phyloP scores from a whole-genome alignment of 371 early-diverging fungal species.

The Apophysomyces sp. region DNA sequence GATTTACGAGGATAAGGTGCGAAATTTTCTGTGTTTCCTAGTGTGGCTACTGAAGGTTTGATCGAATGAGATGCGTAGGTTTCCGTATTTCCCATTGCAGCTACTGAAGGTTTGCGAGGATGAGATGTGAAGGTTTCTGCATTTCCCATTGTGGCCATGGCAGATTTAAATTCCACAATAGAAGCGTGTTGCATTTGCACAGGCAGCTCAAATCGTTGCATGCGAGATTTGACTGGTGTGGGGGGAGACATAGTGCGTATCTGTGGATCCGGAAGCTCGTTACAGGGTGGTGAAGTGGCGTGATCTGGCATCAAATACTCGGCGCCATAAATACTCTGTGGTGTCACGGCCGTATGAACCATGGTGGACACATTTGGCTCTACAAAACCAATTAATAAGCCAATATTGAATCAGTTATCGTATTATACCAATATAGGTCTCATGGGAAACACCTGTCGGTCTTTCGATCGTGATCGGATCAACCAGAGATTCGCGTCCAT shows the following conservation, averaged over 20 bases:
- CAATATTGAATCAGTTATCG: too few relatives aligned
- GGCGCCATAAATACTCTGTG: constrained; percentile 21
- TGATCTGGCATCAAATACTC: constrained; percentile 7
- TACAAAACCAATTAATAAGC: neutral
- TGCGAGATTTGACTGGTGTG: constrained; percentile 6
- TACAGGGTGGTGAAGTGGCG: constrained; percentile 10
- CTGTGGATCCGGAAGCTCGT: constrained; percentile 17
- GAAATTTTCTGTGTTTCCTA: too few relatives aligned
- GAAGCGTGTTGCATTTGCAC: constrained; percentile 20
- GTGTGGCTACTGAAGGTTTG: neutral
- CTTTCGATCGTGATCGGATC: constrained; percentile 17
- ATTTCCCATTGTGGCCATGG: neutral
- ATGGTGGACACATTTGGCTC: constrained; percentile 23
- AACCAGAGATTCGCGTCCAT: constrained; percentile 25
- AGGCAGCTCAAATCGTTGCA: constrained; percentile 13
- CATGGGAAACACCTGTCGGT: constrained; percentile 11
- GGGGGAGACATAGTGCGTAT: constrained; percentile 18
- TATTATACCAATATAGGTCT: constrained; percentile 31
- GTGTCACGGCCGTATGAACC: constrained; percentile 20
- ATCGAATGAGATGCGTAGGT: too few relatives aligned
- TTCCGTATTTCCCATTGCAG: too few relatives aligned
- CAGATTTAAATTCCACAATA: neutral
- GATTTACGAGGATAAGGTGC: too few relatives aligned
- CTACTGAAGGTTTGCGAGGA: too few relatives aligned
- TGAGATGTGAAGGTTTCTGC: too few relatives aligned